phyloP scores from a whole-genome alignment of 176 grass and related monocot genomes.

The Aegilops sharonensis region DNA sequence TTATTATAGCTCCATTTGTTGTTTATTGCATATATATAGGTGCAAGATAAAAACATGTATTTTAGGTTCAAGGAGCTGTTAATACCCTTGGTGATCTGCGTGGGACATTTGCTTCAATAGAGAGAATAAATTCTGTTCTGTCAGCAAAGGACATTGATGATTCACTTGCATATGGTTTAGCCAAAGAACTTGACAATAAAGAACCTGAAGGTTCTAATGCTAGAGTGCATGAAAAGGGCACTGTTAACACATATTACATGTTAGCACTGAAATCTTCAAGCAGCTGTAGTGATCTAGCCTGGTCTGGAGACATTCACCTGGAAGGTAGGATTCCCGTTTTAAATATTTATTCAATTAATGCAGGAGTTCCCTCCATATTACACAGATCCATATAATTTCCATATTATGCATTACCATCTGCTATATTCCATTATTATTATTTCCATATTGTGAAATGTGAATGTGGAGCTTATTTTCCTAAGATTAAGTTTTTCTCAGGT shows the following conservation, averaged over 20 bases:
- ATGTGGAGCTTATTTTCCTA: slow-evolving; percentile 6
- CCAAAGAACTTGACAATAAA: slow-evolving; percentile 70
- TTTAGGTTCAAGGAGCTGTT: slow-evolving; percentile 94
- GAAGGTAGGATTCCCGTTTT: slow-evolving; percentile 60
- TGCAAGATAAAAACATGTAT: slow-evolving; percentile 31
- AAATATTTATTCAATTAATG: background rate
- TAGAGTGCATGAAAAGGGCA: slow-evolving; percentile 38
- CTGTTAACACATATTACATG: slow-evolving; percentile 72
- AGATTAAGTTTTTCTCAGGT: background rate
- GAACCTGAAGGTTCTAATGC: slow-evolving; percentile 40
- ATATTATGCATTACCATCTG: background rate
- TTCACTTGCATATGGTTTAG: slow-evolving; percentile 92
- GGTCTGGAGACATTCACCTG: slow-evolving; percentile 87
- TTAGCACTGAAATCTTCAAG: slow-evolving; percentile 69
- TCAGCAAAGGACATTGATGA: slow-evolving; percentile 74
- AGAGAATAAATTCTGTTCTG: slow-evolving; percentile 92
- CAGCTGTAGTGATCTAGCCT: slow-evolving; percentile 63
- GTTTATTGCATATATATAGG: slow-evolving; percentile 28
- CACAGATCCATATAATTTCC: background rate
- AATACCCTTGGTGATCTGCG: slow-evolving; percentile 93
- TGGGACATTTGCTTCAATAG: slow-evolving; percentile 69
- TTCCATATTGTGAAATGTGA: slow-evolving; percentile 12
- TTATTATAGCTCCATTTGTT: slow-evolving; percentile 29
- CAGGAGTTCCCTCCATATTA: background rate
- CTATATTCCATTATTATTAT: background rate